Conservation (phyloP, 306 rosid genomes). For the Castanopsis chinensis region DNA sequence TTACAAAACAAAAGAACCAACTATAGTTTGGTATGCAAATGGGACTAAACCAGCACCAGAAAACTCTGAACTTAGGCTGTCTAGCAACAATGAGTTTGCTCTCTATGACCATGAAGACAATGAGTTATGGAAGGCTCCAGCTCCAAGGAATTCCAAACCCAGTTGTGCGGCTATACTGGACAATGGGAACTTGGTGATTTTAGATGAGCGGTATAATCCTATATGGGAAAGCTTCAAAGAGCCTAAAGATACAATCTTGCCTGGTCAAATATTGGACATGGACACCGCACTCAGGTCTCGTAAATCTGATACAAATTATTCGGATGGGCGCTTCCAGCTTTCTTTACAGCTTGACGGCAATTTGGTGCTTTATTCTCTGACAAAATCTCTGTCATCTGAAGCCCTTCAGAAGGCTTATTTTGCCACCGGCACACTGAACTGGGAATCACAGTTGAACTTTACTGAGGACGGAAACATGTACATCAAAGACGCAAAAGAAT, state of each 20-base stretch:
- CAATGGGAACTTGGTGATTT: constrained; percentile 28
- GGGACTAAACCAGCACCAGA: constrained; percentile 11
- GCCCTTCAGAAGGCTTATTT: constrained; percentile 5
- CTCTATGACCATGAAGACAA: neutral
- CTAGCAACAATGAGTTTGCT: neutral
- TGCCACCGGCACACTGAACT: neutral
- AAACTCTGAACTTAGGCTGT: constrained; percentile 15
- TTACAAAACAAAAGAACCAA: constrained; percentile 4
- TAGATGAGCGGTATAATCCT: neutral
- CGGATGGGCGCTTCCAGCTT: constrained; percentile 29
- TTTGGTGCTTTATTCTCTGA: constrained; percentile 11
- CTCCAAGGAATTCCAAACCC: neutral
- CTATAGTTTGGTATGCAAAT: constrained; percentile 35
- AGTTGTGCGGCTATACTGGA: constrained; percentile 14
- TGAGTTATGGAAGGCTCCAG: neutral
- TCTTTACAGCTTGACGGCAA: constrained; percentile 1
- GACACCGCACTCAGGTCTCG: constrained; percentile 3
- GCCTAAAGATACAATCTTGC: constrained; percentile 28
- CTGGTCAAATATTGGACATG: constrained; percentile 16
- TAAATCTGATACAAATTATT: constrained; percentile 12
- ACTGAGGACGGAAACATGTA: too few relatives aligned
- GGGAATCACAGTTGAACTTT: constrained; percentile 9
- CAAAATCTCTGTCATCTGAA: neutral
- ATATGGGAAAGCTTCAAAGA: constrained; percentile 37
- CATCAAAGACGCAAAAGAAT: neutral